Conservation (phyloP, 768 basidiomycete species). For the Pseudohyphozyma bogoriensis region DNA sequence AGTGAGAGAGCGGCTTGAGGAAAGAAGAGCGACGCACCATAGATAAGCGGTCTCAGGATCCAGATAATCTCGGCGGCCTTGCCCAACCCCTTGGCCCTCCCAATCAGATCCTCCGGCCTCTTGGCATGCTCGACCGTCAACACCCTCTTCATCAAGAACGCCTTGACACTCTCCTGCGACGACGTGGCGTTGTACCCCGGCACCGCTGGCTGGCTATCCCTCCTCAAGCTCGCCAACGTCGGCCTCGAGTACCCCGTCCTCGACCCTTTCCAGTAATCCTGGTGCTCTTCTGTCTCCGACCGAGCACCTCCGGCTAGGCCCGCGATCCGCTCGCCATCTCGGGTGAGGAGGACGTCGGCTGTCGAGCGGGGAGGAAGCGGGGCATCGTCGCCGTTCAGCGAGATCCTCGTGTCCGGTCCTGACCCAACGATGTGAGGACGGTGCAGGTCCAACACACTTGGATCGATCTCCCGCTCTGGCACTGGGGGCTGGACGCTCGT, state of each 20-base stretch:
- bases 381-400: not conserved
- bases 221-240: constrained; percentile 27
- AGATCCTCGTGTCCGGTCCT: not conserved
- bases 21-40: constrained; percentile 24
- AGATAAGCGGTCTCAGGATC: constrained; percentile 33
- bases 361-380: too few species aligned
- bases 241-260: constrained; percentile 27
- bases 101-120: constrained; percentile 32
- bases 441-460: constrained; percentile 21
- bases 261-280: constrained; percentile 29
- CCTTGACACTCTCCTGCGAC: constrained; percentile 18
- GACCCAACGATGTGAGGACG: constrained; percentile 7
- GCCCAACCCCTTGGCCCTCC: constrained; percentile 20
- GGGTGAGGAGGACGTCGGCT: constrained; percentile 7
- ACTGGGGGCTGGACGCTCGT: constrained; percentile 42
- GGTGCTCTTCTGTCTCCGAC: constrained; percentile 5
- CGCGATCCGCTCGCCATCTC: not conserved
- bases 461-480: constrained; percentile 32
- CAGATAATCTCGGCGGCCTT: constrained; percentile 30
- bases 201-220: not conserved
- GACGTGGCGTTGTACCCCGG: not conserved
- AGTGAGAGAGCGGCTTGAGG: not conserved
- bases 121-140: constrained; percentile 30
- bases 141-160: constrained; percentile 29
- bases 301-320: not conserved